These are phyloP conservation scores for Cercospora citrullina DNA, from an alignment of 2,329 filamentous ascomycete species.

Conservation along the genomic window DNA sequence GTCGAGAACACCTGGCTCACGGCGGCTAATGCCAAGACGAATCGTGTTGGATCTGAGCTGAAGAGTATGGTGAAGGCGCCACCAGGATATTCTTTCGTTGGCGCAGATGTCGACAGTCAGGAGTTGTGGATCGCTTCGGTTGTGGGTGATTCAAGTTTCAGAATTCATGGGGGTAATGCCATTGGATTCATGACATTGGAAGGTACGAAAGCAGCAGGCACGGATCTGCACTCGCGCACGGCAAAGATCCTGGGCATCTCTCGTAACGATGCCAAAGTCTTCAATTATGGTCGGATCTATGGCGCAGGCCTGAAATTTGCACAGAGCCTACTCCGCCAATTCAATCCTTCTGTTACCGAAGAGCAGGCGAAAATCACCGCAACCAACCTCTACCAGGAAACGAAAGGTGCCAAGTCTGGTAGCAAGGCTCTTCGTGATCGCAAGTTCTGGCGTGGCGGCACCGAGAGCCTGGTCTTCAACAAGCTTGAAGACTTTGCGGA, in stretches of 20 bases:
- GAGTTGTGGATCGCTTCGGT: constrained; percentile 98
- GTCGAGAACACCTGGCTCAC: constrained; percentile 99
- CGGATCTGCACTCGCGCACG: constrained; percentile 91
- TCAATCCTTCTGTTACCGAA: constrained; percentile 83
- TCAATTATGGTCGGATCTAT: constrained; percentile 98
- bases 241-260: constrained; percentile 91
- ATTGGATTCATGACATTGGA: constrained; percentile 99
- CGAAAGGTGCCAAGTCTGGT: constrained; percentile 84
- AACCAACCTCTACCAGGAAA: constrained; percentile 77
- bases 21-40: constrained; percentile 93
- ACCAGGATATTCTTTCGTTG: constrained; percentile 87
- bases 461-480: constrained; percentile 97
- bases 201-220: constrained; percentile 89
- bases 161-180: constrained; percentile 92
- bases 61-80: constrained; percentile 97
- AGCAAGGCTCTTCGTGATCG: constrained; percentile 70
- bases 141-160: constrained; percentile 91
- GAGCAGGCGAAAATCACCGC: constrained; percentile 74
- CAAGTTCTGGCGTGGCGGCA: constrained; percentile 92
- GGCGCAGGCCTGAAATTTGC: constrained; percentile 96
- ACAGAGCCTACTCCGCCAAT: constrained; percentile 83
- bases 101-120: constrained; percentile 94
- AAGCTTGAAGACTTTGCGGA: constrained; percentile 97
- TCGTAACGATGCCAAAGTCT: constrained; percentile 92
- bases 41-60: constrained; percentile 91